Evolutionary conservation across 352 stramenopile genomes (phyloP).

Genomic region (Pythium rhizo-oryzae): DNA sequence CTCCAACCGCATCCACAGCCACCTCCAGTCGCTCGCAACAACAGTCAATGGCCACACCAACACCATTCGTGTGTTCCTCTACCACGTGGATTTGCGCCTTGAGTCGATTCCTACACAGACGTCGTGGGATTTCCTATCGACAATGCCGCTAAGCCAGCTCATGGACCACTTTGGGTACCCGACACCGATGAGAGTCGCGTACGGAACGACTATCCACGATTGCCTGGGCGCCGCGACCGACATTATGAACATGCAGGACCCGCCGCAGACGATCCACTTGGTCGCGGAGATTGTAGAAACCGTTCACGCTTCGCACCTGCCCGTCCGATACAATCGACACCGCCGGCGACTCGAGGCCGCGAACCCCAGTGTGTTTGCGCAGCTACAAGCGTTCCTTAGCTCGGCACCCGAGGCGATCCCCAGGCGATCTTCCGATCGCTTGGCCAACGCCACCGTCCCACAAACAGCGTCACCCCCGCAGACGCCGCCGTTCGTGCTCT

Average conservation of each 20-base stretch:
- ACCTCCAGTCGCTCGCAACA: not conserved
- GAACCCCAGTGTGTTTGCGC: not conserved
- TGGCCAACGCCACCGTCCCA: not conserved
- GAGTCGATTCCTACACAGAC: not conserved
- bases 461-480: not conserved
- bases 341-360: not conserved
- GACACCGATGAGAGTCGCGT: not conserved
- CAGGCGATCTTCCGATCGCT: not conserved
- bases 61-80: not conserved
- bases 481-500: not conserved
- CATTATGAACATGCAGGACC: not conserved
- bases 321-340: not conserved
- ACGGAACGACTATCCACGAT: not conserved
- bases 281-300: not conserved
- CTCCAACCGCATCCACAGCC: not conserved
- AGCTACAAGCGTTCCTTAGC: not conserved
- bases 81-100: not conserved
- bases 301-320: not conserved
- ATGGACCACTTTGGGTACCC: not conserved
- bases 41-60: not conserved
- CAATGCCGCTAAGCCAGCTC: not conserved
- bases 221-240: not conserved
- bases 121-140: not conserved
- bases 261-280: slow-evolving; percentile 1
- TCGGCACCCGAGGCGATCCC: not conserved